These are phyloP conservation scores for Cardamine chenopodiifolia DNA, from an alignment of 345 rosid genomes.

Conservation along the genomic window DNA sequence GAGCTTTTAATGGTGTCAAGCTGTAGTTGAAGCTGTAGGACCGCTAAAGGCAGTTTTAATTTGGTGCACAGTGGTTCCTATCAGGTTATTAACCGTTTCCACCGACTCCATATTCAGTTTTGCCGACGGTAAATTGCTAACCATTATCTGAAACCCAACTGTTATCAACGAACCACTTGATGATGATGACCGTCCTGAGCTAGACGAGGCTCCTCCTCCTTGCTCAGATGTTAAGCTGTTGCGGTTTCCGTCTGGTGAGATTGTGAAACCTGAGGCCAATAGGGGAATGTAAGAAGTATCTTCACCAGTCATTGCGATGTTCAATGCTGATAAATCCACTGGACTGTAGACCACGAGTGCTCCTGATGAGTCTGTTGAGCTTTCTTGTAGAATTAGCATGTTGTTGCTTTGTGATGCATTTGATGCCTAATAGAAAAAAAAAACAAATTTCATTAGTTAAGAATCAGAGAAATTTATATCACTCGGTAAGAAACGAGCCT, in stretches of 20 bases:
- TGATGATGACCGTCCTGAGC: constrained; percentile 54
- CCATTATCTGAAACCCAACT: constrained; percentile 91
- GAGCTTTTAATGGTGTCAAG: constrained; percentile 43
- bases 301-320: constrained; percentile 90
- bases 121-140: constrained; percentile 83
- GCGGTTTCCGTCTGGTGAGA: constrained; percentile 64
- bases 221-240: constrained; percentile 28
- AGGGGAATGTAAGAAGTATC: constrained; percentile 86
- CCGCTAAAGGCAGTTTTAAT: constrained; percentile 88
- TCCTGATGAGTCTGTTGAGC: constrained; percentile 85
- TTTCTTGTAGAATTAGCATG: constrained; percentile 95
- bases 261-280: constrained; percentile 91
- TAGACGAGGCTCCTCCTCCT: constrained; percentile 69
- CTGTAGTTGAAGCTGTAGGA: constrained; percentile 51
- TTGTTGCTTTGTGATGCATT: constrained; percentile 76
- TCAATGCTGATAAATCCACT: constrained; percentile 74
- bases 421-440: constrained; percentile 58
- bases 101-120: constrained; percentile 95
- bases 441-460: not conserved
- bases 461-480: not conserved
- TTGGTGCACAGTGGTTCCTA: constrained; percentile 85
- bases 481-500: constrained; percentile 18
- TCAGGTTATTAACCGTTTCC: constrained; percentile 84
- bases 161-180: constrained; percentile 72
- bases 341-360: constrained; percentile 86